Conservation (phyloP, 2,329 filamentous ascomycete species). For the Fusarium denticulatum region DNA sequence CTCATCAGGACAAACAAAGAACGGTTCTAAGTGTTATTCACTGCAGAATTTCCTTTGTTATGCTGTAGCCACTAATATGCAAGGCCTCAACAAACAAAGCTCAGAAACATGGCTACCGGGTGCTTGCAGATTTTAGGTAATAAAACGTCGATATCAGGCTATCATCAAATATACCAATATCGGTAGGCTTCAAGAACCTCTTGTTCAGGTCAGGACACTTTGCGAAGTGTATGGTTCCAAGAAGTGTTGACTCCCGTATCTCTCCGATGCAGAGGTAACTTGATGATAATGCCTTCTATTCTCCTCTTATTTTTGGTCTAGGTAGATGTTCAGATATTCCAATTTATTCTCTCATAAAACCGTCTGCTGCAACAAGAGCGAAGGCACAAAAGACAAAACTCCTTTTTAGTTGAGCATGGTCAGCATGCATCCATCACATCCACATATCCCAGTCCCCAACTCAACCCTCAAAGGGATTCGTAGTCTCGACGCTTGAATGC, state of each 20-base stretch:
- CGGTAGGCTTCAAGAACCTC: no score
- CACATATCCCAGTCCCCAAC: background rate
- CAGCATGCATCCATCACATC: background rate
- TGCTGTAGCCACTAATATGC: background rate
- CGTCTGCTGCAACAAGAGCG: background rate
- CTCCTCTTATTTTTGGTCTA: background rate
- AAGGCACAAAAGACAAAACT: background rate
- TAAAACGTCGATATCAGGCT: background rate
- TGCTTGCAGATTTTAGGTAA: background rate
- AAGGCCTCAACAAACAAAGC: background rate
- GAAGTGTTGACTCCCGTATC: background rate
- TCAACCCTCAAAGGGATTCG: background rate
- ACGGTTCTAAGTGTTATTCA: background rate
- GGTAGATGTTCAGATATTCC: background rate
- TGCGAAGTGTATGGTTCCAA: background rate
- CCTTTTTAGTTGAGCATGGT: background rate
- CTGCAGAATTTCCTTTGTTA: background rate
- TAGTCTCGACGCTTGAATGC: background rate
- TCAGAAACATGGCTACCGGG: no score
- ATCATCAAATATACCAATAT: background rate
- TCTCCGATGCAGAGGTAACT: background rate
- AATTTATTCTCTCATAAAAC: background rate
- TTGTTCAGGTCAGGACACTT: background rate
- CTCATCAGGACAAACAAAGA: background rate
- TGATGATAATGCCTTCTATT: background rate